These are phyloP conservation scores for Wickerhamomyces chambardii DNA, from an alignment of 805 yeast genomes.

Conservation along the genomic window DNA sequence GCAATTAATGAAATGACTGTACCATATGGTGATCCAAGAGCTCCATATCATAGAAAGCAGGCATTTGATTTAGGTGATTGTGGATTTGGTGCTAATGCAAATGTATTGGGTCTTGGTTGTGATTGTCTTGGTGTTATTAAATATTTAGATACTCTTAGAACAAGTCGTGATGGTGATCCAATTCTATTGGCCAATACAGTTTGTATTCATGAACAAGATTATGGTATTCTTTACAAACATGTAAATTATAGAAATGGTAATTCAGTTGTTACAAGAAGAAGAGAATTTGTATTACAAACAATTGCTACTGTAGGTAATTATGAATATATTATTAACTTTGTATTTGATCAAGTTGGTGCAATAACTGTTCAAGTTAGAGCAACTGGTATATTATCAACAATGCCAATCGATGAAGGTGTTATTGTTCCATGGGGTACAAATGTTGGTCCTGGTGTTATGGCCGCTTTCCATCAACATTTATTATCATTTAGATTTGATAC, in stretches of 20 bases:
- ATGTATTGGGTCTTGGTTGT: constrained; percentile 64
- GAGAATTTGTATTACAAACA: constrained; percentile 73
- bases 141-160: constrained; percentile 56
- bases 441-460: constrained; percentile 75
- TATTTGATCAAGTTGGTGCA: constrained; percentile 72
- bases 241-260: constrained; percentile 66
- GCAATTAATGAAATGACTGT: constrained; percentile 81
- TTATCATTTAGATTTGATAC: constrained; percentile 76
- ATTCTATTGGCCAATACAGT: constrained; percentile 56
- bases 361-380: constrained; percentile 76
- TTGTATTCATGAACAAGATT: constrained; percentile 76
- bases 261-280: constrained; percentile 62
- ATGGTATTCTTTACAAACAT: constrained; percentile 72
- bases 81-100: constrained; percentile 72
- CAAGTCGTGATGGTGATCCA: constrained; percentile 53
- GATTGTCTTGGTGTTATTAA: constrained; percentile 77
- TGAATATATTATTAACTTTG: constrained; percentile 66
- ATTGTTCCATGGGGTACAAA: constrained; percentile 62
- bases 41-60: constrained; percentile 79
- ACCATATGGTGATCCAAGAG: constrained; percentile 81
- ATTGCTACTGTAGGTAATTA: constrained; percentile 82
- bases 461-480: constrained; percentile 80
- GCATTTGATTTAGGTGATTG: constrained; percentile 83
- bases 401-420: constrained; percentile 66
- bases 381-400: constrained; percentile 79